Base-by-base conservation (phyloP, 306 rosid species). In the Cucurbita argyrosperma region DNA sequence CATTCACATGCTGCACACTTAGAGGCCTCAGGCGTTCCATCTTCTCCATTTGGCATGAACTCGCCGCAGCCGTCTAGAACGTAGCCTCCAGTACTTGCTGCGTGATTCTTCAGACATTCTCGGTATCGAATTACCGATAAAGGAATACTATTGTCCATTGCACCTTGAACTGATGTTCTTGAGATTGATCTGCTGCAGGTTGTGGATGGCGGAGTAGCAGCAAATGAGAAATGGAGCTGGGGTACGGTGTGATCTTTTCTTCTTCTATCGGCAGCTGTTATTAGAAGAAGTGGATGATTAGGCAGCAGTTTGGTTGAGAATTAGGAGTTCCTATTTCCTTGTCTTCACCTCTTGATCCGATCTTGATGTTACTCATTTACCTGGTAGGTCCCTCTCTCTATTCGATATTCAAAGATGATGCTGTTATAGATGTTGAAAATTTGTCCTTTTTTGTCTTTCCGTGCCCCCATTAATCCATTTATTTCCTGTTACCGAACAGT, bases 51-150 rank as follows among this genome's bases (percentile, higher is more conserved):
- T 12, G 97, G 91, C 99, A 91, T 95, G 87, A 95, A 95, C 77
- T 95, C 99, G n/a, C 97, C 96, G 67, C 99, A 95, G 0, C 99
- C 99, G 58, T 95, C 99, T 6, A 91, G 85, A 42, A 87, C 89
- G 77, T 87, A 88, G 73, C 96, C 86, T 40, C 99, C 99, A 62
- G 70, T 83, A 79, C 82, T 84, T n/a, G 96, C 99, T 6, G 97
- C 99, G 74, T 95, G 96, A 76, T 95, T 95, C 78, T 82, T 86
- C 80, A 83, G 72, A 79, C 99, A 95, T 86, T 95, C 99, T 76
- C 87, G 81, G 71, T 95, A 91, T 58, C 87, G 70, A 18, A 50
- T 50, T 4, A 79, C 76, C 21, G 26, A 60, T 0, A 79, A 61
- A 8, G 76, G 71, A 10, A 65, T 19, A 18, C 1, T 18, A 19